These are phyloP conservation scores for Nannochloris sp. DNA, from an alignment of 139 green algal genomes.

Conservation along the genomic window DNA sequence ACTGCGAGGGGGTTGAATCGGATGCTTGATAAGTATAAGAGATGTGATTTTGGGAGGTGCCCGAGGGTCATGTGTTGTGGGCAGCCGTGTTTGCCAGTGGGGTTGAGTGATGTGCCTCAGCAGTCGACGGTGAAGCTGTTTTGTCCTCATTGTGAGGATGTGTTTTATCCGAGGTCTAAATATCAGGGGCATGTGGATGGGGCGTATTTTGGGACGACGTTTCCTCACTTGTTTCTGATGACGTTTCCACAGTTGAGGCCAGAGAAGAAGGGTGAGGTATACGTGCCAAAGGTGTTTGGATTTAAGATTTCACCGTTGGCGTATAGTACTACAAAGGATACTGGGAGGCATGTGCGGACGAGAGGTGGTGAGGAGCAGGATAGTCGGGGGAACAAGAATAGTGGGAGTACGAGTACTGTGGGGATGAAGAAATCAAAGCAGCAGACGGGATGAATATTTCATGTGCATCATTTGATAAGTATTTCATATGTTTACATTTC, in stretches of 20 bases:
- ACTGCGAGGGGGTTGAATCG: slow-evolving; percentile 61
- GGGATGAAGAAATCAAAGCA: not conserved
- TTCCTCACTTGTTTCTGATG: slow-evolving; percentile 92
- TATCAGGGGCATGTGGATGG: slow-evolving; percentile 57
- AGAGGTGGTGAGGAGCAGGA: not conserved
- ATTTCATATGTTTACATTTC: slow-evolving; percentile 3
- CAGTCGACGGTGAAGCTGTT: slow-evolving; percentile 85
- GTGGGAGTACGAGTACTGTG: not conserved
- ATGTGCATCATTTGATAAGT: not conserved
- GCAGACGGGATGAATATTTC: not conserved
- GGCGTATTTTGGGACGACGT: slow-evolving; percentile 94
- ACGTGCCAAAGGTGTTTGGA: slow-evolving; percentile 88
- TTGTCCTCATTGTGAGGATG: slow-evolving; percentile 89
- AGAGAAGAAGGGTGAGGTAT: slow-evolving; percentile 26
- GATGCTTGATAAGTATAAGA: slow-evolving; percentile 92
- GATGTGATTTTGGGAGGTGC: slow-evolving; percentile 84
- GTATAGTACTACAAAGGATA: not conserved
- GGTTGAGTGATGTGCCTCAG: slow-evolving; percentile 75
- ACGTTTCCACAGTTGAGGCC: slow-evolving; percentile 71
- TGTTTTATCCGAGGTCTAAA: slow-evolving; percentile 86
- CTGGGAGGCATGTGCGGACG: not conserved
- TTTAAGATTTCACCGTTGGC: slow-evolving; percentile 74
- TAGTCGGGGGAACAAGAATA: not conserved
- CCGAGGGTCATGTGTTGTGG: slow-evolving; percentile 82
- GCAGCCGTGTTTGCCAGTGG: slow-evolving; percentile 84